phyloP scores from a whole-genome alignment of 1,284 basidiomycete species.

The Malassezia pachydermatis region DNA sequence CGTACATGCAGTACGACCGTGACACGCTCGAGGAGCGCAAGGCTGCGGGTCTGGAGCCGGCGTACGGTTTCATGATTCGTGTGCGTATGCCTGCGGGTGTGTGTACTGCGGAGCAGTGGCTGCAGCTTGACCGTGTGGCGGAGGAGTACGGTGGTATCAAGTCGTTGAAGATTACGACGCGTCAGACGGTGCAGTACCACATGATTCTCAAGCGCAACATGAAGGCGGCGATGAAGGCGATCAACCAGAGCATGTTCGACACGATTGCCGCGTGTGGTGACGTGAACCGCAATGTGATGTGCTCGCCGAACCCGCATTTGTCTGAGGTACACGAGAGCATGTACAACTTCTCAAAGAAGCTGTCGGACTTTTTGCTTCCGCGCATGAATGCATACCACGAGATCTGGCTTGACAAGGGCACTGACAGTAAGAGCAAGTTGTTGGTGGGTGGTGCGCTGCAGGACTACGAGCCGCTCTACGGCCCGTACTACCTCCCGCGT shows the following conservation, averaged over 20 bases:
- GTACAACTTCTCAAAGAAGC: conserved; percentile 71
- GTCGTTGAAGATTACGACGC: conserved; percentile 93
- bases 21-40: conserved; percentile 95
- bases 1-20: conserved; percentile 65
- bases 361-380: conserved; percentile 80
- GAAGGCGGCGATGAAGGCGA: conserved; percentile 90
- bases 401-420: conserved; percentile 75
- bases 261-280: conserved; percentile 97
- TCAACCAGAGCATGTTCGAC: conserved; percentile 82
- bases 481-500: conserved; percentile 89
- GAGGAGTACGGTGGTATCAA: conserved; percentile 79
- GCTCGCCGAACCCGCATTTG: conserved; percentile 77
- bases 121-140: conserved; percentile 86
- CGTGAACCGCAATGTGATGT: conserved; percentile 87
- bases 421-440: conserved; percentile 56
- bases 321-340: conserved; percentile 76
- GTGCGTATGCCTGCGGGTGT: conserved; percentile 92
- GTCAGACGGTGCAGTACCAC: conserved; percentile 99
- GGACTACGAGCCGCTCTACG: conserved; percentile 92
- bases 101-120: conserved; percentile 81
- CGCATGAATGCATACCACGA: conserved; percentile 92
- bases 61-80: conserved; percentile 98
- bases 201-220: conserved; percentile 93
- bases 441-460: conserved; percentile 80
- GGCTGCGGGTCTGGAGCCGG: conserved; percentile 83